Evolutionary conservation across 1,284 basidiomycete species (phyloP), one percentile per base, ranked within the genome.

Genomic region (Tetrapyrgos nigripes): DNA sequence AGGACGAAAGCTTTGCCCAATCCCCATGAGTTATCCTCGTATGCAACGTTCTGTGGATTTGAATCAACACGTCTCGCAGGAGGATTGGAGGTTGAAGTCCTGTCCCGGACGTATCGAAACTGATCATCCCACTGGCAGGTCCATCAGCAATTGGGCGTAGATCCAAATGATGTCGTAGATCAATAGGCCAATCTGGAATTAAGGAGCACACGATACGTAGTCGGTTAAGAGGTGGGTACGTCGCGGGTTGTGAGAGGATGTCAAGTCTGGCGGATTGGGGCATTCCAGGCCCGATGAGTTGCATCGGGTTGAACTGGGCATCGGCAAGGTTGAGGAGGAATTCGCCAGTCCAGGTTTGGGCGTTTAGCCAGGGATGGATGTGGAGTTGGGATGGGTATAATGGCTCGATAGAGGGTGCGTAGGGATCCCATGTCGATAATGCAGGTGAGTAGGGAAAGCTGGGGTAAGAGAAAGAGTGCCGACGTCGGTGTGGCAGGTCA

Each of bases 151-250:
- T 24, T 24, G 49, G 47, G 3, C 28, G 27, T n/a, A 46, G 37
- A 35, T 55, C 51, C 14, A 47, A 37, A 11, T 24, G 48, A 1
- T 72, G 64, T 57, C 77, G 70, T 56, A 91, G 68, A 55, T 82
- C 79, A 56, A 90, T 78, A 17, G 86, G 83, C 88, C 88, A 91
- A 29, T 83, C 69, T 0, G 85, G 83, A 44, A 88, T 75, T 9
- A 69, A 63, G 56, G 89, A 84, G 68, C 83, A 86, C 0, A 79
- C 68, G 66, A 91, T 84, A 11, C 80, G 78, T 65, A 91, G 78
- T 40, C 75, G 78, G n/a, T 78, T 81, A 52, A 85, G 71, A 3
- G 80, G 71, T 0, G 89, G 89, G 64, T 82, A 74, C 17, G 86
- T 87, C 24, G 86, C 88, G 11, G 78, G 74, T 65, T 86, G 76